Conservation (phyloP, 352 stramenopile species). For the Phytophthora cryptogea region DNA sequence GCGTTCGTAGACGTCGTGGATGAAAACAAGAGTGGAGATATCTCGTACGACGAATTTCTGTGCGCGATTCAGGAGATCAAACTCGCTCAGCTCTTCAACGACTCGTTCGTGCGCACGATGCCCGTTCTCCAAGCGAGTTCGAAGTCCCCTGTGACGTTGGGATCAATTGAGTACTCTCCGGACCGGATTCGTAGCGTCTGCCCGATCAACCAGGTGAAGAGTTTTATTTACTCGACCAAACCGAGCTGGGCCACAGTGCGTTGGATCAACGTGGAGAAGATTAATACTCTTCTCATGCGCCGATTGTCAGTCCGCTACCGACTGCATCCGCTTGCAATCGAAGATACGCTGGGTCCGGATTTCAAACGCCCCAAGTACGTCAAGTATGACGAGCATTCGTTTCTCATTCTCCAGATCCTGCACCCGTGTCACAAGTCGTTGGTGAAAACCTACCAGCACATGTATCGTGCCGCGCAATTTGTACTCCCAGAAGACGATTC, state of each 20-base stretch:
- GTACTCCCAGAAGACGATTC: conserved; percentile 43
- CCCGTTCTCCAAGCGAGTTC: conserved; percentile 12
- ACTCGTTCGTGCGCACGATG: conserved; percentile 52
- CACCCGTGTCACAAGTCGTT: conserved; percentile 45
- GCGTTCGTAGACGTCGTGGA: conserved; percentile 78
- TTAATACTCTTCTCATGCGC: conserved; percentile 60
- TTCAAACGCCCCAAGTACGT: conserved; percentile 81
- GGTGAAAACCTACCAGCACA: conserved; percentile 66
- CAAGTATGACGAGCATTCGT: conserved; percentile 82
- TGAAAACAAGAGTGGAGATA: conserved; percentile 73
- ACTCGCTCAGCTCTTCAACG: conserved; percentile 80
- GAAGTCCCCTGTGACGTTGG: conserved; percentile 34
- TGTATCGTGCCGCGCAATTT: conserved; percentile 67
- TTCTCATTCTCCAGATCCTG: conserved; percentile 67
- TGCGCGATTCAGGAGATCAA: conserved; percentile 87
- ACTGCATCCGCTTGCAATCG: conserved; percentile 75
- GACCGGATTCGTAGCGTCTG: conserved; percentile 72
- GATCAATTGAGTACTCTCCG: conserved; percentile 74
- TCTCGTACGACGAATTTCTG: conserved; percentile 85
- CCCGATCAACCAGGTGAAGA: conserved; percentile 64
- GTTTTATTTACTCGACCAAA: conserved; percentile 82
- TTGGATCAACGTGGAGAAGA: conserved; percentile 76
- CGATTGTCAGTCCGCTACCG: conserved; percentile 79
- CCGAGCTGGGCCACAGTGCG: conserved; percentile 69
- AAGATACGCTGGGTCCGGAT: conserved; percentile 72